A percentile compares a stretch with the other conserved stretches of the same genome.
Conservation (phyloP, 2,329 filamentous ascomycete species). For the Gaeumannomyces sp. region DNA sequence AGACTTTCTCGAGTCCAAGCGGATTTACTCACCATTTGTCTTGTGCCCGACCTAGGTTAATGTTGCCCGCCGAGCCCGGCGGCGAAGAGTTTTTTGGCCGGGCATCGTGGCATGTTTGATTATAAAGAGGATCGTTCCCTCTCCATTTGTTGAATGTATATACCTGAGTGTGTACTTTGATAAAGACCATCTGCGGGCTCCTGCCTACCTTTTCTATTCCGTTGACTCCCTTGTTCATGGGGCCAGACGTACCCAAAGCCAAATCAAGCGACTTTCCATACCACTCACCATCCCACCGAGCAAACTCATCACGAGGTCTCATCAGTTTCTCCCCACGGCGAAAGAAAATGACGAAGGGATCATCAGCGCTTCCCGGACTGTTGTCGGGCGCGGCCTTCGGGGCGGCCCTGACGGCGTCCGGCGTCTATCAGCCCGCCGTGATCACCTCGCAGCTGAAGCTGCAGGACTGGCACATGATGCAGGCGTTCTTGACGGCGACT, state of each 20-base stretch:
- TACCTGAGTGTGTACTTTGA: background rate
- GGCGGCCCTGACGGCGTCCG: slow-evolving; percentile 52
- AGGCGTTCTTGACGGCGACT: slow-evolving; percentile 57
- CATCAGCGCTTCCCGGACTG: slow-evolving; percentile 2
- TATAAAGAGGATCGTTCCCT: background rate
- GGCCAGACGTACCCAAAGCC: no score
- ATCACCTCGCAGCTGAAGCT: slow-evolving; percentile 57
- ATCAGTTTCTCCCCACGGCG: no score
- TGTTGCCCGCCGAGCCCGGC: no score
- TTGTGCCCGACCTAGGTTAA: no score
- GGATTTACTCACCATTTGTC: no score
- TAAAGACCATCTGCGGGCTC: no score
- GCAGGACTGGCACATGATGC: slow-evolving; percentile 58
- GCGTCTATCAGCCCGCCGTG: slow-evolving; percentile 53
- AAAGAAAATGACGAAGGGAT: background rate
- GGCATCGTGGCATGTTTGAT: background rate
- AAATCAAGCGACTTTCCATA: no score
- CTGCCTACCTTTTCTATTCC: no score
- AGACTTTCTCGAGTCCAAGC: background rate
- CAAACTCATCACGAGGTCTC: no score
- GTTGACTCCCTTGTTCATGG: no score
- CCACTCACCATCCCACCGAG: no score
- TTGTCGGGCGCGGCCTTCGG: slow-evolving; percentile 55
- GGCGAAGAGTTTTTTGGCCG: background rate
- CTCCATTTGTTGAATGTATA: background rate